Base-by-base conservation (phyloP, 257 asterid species). In the Voacanga thouarsii region DNA sequence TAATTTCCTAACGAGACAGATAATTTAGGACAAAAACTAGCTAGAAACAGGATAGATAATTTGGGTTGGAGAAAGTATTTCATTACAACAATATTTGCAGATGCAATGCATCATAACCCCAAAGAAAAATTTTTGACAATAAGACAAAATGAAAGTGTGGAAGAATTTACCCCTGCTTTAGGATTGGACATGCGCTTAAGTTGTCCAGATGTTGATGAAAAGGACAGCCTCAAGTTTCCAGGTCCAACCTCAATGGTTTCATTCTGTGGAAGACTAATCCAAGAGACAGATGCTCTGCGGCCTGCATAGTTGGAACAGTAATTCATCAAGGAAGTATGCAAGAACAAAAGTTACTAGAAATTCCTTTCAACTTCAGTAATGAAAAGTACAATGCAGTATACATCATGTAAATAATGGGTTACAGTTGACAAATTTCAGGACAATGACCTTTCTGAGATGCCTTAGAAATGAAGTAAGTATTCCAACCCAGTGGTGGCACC, bases 401-500 rank as follows among this genome's bases (percentile, higher is more conserved):
- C 4, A 39, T 57, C 19, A 43, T 7, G 21, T 15, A 6, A 49
- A 75, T 68, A 6, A 67, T 24, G 44, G 16, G 21, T 18, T 51
- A 77, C 71, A 39, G 33, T 12, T 23, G 39, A 53, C 26, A 41
- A 12, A 26, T 49, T 60, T 82, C 18, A 47, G 47, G 26, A 16
- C 33, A 56, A 44, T 28, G 81, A 90, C 97, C 92, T 61, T 78
- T 81, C 47, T 80, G 82, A 43, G 93, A 86, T 69, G 80, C 74
- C 84, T 85, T 83, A 56, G 96, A 86, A 80, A 94, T 82, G 83
- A 86, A 87, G 82, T 89, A 92, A 19, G 97, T 90, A 78, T 82
- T 92, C 91, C 92, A 91, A 49, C 95, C 96, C 68, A 93, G 89
- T 72, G 97, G 92, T 30, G 91, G 90, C 80, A 89, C 90, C 21